A percentile compares a stretch with the other conserved stretches of the same genome.
Conservation (phyloP, 2,329 filamentous ascomycete genomes). For the Fusarium vanettenii region DNA sequence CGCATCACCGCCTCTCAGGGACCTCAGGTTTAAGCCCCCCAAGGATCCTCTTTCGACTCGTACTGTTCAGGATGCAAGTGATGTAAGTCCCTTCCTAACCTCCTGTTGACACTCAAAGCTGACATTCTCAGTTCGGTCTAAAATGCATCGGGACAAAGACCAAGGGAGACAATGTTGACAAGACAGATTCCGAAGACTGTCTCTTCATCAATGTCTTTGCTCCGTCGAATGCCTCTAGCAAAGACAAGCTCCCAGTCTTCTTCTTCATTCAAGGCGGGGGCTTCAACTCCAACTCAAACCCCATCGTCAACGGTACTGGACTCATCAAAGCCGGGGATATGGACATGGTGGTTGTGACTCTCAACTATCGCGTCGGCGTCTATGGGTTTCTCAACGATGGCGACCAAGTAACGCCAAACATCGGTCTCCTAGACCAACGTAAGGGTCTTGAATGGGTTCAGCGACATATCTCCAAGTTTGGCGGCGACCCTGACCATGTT, state of each 20-base stretch:
- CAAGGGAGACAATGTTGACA: slow-evolving; percentile 31
- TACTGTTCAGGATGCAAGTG: slow-evolving; percentile 63
- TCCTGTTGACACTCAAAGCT: background rate
- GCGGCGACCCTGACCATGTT: slow-evolving; percentile 75
- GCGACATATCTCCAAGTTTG: slow-evolving; percentile 73
- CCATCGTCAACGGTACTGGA: slow-evolving; percentile 69
- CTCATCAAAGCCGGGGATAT: slow-evolving; percentile 68
- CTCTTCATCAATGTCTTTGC: slow-evolving; percentile 75
- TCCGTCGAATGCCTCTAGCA: slow-evolving; percentile 61
- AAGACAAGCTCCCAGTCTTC: slow-evolving; percentile 72
- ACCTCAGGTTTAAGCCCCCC: slow-evolving; percentile 75
- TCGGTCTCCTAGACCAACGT: slow-evolving; percentile 76
- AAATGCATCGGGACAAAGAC: slow-evolving; percentile 47
- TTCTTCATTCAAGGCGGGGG: slow-evolving; percentile 70
- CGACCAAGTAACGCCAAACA: slow-evolving; percentile 70
- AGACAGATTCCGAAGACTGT: slow-evolving; percentile 70
- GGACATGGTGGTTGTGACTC: slow-evolving; percentile 74
- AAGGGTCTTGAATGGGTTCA: slow-evolving; percentile 78
- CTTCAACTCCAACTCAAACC: slow-evolving; percentile 61
- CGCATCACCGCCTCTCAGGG: slow-evolving; percentile 74
- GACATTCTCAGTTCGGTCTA: slow-evolving; percentile 34
- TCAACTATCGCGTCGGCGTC: slow-evolving; percentile 81
- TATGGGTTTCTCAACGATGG: slow-evolving; percentile 77
- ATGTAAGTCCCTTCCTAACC: slow-evolving; percentile 51
- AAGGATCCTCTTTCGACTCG: slow-evolving; percentile 65